Percentiles rank a stretch among this genome's conserved stretches.
Evolutionary conservation across 257 asterid genomes (phyloP).

Genomic region (Solanum paucissectum): DNA sequence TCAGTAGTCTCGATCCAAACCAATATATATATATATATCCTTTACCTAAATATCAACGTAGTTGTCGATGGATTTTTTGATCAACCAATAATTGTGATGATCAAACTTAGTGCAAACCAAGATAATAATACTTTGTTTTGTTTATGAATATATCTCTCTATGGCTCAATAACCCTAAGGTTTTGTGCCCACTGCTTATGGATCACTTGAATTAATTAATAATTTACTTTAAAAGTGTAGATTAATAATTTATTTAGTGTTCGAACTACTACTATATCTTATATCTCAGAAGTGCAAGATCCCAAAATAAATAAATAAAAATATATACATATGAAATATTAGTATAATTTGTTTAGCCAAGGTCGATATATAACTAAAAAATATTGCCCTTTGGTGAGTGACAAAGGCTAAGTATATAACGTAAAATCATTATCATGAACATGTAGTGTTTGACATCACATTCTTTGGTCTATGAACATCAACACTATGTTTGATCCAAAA

Average conservation of each 20-base stretch:
- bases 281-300: not conserved
- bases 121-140: not conserved
- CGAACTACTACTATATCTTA: not conserved
- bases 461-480: not conserved
- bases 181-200: not conserved
- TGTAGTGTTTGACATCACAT: not conserved
- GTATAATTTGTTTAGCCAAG: not conserved
- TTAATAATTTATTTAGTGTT: not conserved
- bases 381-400: not conserved
- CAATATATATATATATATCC: not conserved
- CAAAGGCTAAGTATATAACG: not conserved
- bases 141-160: not conserved
- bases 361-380: not conserved
- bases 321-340: not conserved
- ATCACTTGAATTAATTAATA: not conserved
- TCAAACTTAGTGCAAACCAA: not conserved
- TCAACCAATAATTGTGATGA: not conserved
- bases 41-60: not conserved
- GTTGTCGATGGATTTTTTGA: not conserved
- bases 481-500: not conserved
- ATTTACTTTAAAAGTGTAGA: not conserved
- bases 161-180: not conserved
- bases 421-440: not conserved
- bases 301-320: not conserved
- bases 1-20: not conserved